Base-by-base conservation (phyloP, 192 early-diverging fungal species). In the Umbelopsis ramanniana region DNA sequence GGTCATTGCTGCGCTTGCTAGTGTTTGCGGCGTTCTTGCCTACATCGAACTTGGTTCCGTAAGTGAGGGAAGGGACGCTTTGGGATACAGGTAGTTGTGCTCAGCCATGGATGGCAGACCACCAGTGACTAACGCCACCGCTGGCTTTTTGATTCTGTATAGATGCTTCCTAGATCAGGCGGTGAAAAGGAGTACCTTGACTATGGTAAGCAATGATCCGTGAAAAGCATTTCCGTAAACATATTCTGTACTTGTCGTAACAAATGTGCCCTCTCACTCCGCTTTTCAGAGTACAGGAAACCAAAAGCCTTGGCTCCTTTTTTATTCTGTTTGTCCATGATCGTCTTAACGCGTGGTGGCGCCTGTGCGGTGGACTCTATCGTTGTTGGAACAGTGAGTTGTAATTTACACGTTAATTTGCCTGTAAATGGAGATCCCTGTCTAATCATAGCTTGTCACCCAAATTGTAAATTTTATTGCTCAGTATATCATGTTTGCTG, bases 401-500 rank as follows among this genome's bases (percentile, higher is more conserved):
- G 38, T 6, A 40, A 40, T 3, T 29, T 26, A 6, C 26, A 37
- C 17, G 26, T 63, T 63, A 6, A 14, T 63, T 63, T 63, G 2
- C 26, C n/a, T 54, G 26, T 24, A n/a, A 14, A 0, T 11, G 40
- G 6, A 43, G 40, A 43, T 43, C 40, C 11, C 6, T 43, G 6
- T 43, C 40, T 43, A 43, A 43, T 12, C 0, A 40, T 40, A 4
- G 40, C 40, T 43, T 43, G 40, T 43, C 40, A 0, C 40, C 6
- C 40, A 43, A 43, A 43, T 43, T 40, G 4, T 40, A 40, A 6
- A 4, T 11, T 12, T 19, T 11, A 4, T 60, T 29, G 29, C 29
- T 38, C 35, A 63, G 57, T 88, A 86, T 66, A 77, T 86, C 72
- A 73, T 85, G 38, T 88, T 86, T 40, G 87, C 87, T 12, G 85